Percentiles rank a stretch among this genome's conserved stretches.
Conservation (phyloP, 768 basidiomycete genomes). For the Coprinopsis strossmayeri region DNA sequence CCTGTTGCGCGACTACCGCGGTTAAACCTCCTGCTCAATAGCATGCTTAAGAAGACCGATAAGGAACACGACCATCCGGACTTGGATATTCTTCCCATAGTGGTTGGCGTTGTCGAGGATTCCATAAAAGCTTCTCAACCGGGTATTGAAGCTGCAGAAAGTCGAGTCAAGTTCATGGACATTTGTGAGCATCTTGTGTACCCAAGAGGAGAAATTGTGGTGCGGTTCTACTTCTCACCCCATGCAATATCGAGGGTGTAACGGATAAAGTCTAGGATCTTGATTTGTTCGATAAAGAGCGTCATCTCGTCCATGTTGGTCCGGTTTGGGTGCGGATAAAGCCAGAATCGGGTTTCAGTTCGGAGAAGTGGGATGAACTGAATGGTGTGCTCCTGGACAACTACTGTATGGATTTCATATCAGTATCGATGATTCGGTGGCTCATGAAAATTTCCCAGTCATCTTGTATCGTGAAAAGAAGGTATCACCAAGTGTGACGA, state of each 20-base stretch:
- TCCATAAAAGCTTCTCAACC: constrained; percentile 84
- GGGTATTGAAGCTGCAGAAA: constrained; percentile 86
- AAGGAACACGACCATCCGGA: constrained; percentile 72
- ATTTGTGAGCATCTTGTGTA: constrained; percentile 71
- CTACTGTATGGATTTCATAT: constrained; percentile 48
- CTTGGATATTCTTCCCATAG: constrained; percentile 66
- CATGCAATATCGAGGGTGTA: neutral
- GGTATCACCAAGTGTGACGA: constrained; percentile 37
- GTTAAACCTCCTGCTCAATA: constrained; percentile 66
- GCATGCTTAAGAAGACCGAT: constrained; percentile 58
- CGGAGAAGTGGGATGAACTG: constrained; percentile 62
- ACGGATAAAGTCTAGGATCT: constrained; percentile 55
- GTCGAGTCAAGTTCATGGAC: constrained; percentile 83
- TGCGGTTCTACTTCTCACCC: no score
- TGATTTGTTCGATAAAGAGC: constrained; percentile 70
- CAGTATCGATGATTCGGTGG: no score
- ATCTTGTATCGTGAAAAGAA: constrained; percentile 59
- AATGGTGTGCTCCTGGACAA: constrained; percentile 69
- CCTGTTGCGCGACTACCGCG: constrained; percentile 88
- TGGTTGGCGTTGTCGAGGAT: constrained; percentile 58
- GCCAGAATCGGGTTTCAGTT: constrained; percentile 43
- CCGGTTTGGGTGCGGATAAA: constrained; percentile 53
- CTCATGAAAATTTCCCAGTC: constrained; percentile 34
- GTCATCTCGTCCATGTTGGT: constrained; percentile 66
- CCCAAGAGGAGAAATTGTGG: constrained; percentile 77